Percentiles rank a stretch among this genome's conserved stretches.
These are phyloP conservation scores for Phaeosphaeriaceae sp. DNA, from an alignment of 2,329 filamentous ascomycete genomes.

Conservation along the genomic window DNA sequence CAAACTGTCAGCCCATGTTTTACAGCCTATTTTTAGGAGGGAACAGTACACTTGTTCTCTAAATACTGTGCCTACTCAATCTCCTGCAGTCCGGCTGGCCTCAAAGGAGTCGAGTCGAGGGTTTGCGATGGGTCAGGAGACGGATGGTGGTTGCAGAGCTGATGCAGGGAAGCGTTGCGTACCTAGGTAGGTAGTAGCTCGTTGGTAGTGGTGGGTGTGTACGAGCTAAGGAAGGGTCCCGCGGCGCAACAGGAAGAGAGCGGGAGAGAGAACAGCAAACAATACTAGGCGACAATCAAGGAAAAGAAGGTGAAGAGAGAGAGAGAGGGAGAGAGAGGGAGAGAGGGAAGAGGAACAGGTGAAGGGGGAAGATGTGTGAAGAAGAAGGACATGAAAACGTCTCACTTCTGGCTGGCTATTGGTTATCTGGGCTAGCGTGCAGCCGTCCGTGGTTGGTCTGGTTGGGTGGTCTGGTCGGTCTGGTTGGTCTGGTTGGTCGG, in stretches of 20 bases:
- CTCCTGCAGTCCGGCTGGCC: conserved; percentile 43
- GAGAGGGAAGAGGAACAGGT: conserved; percentile 8
- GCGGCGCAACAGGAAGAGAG: conserved; percentile 25
- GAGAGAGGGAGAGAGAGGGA: conserved; percentile 11
- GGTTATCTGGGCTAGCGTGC: conserved; percentile 3
- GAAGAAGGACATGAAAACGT: conserved; percentile 7
- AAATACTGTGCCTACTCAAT: conserved; percentile 18
- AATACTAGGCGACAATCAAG: conserved; percentile 31
- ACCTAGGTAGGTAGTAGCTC: conserved; percentile 6
- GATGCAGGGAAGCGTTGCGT: conserved; percentile 18
- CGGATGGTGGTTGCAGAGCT: conserved; percentile 13
- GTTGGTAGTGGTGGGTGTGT: conserved; percentile 12
- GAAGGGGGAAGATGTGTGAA: conserved; percentile 10
- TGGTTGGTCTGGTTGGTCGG: neutral
- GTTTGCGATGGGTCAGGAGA: conserved; percentile 24
- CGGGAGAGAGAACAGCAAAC: too few relatives aligned
- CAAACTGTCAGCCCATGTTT: neutral
- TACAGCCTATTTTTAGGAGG: too few relatives aligned
- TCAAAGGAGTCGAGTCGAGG: conserved; percentile 35
- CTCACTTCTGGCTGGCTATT: neutral
- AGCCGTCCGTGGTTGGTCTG: conserved; percentile 1
- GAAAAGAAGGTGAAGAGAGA: conserved; percentile 7
- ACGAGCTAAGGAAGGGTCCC: conserved; percentile 7
- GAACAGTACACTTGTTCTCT: conserved; percentile 4
- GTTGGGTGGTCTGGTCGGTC: neutral